phyloP scores from a whole-genome alignment of 2,329 filamentous ascomycete genomes.

The Gnomoniopsis smithogilvyi region DNA sequence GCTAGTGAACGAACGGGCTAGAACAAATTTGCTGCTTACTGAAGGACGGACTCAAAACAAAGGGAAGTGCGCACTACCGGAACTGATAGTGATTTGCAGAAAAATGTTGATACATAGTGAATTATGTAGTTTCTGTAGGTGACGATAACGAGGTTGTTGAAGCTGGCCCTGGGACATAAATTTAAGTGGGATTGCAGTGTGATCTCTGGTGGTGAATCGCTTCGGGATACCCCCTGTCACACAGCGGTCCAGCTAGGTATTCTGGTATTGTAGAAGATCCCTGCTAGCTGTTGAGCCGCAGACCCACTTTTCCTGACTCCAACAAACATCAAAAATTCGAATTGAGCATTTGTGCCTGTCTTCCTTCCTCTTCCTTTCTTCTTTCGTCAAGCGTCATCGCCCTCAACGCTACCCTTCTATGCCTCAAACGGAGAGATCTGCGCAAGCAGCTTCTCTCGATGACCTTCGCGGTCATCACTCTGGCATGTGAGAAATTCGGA shows the following conservation, averaged over 20 bases:
- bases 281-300: conserved; percentile 1
- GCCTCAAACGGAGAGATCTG: conserved; percentile 65
- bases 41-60: background rate
- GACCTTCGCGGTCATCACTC: conserved; percentile 11
- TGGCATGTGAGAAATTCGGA: conserved; percentile 75
- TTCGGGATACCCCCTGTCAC: background rate
- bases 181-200: background rate
- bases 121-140: background rate
- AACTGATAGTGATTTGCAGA: conserved; percentile 4
- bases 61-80: conserved; percentile 7
- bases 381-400: conserved; percentile 65
- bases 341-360: background rate
- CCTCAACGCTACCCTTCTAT: conserved; percentile 90
- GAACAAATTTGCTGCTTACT: background rate
- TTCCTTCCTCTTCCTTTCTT: background rate
- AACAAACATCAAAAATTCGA: conserved; percentile 7
- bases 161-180: background rate
- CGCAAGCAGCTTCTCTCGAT: conserved; percentile 33
- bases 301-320: conserved; percentile 3
- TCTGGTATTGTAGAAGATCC: background rate
- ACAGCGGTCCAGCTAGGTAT: too few species aligned
- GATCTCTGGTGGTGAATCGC: background rate
- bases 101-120: background rate
- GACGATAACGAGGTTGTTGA: background rate
- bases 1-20: background rate